Evolutionary conservation across 768 basidiomycete species (phyloP).

Genomic region (Zangia roseola): DNA sequence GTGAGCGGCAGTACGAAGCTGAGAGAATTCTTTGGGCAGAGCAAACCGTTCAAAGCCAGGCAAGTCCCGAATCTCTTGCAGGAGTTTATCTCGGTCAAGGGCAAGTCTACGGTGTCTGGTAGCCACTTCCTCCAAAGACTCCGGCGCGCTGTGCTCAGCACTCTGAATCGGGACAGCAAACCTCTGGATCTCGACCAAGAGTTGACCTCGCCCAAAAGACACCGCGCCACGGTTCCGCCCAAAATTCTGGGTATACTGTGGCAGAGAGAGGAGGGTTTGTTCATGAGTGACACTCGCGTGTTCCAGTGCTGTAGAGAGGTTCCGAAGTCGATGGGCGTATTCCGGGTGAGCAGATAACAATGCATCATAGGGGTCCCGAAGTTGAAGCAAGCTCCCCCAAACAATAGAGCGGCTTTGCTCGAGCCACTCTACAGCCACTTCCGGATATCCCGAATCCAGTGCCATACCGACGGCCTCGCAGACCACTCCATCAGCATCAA

Average conservation of each 20-base stretch:
- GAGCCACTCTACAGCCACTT: constrained; percentile 14
- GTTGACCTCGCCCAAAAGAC: too few species aligned
- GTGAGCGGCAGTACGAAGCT: constrained; percentile 13
- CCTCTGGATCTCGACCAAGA: too few species aligned
- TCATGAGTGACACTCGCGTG: not conserved
- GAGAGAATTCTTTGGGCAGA: too few species aligned
- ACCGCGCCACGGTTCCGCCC: too few species aligned
- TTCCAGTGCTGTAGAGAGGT: not conserved
- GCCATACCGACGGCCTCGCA: constrained; percentile 24
- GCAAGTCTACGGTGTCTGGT: constrained; percentile 3
- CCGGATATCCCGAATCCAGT: constrained; percentile 4
- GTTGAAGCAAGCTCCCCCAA: constrained; percentile 13
- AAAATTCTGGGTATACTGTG: not conserved
- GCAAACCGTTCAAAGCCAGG: constrained; percentile 5
- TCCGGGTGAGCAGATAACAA: constrained; percentile 1
- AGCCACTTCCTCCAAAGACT: constrained; percentile 3
- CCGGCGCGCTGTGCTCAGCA: not conserved
- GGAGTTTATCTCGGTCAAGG: not conserved
- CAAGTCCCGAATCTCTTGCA: not conserved
- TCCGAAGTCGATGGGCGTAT: not conserved
- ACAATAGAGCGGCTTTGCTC: constrained; percentile 16
- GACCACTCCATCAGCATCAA: constrained; percentile 11
- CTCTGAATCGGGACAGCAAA: too few species aligned
- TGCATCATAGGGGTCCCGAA: constrained; percentile 8
- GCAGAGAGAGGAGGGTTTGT: not conserved